phyloP scores from a whole-genome alignment of 805 yeast genomes.

The Saccharomycopsis schoenii region DNA sequence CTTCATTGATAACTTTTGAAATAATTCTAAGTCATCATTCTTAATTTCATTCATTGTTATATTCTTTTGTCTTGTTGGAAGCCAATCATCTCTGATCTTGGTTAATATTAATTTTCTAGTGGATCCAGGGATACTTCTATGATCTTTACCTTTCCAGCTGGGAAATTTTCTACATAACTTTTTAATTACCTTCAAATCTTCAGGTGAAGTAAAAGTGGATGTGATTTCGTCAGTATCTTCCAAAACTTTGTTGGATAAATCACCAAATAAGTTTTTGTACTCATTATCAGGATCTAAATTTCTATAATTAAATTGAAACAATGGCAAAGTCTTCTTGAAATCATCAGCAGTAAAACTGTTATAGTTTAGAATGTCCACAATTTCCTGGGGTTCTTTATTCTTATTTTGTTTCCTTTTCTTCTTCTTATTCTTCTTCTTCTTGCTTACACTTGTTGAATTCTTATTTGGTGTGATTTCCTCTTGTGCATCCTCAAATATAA shows the following conservation, averaged over 20 bases:
- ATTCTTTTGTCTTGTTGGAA: slow-evolving; percentile 58
- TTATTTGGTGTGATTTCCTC: slow-evolving; percentile 7
- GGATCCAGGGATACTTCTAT: slow-evolving; percentile 65
- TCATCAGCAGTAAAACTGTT: slow-evolving; percentile 37
- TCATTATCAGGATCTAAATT: slow-evolving; percentile 72
- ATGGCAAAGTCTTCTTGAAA: slow-evolving; percentile 30
- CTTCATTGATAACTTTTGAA: slow-evolving; percentile 31
- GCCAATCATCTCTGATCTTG: slow-evolving; percentile 70
- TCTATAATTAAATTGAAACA: slow-evolving; percentile 37
- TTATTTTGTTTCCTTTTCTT: slow-evolving; percentile 18
- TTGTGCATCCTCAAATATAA: slow-evolving; percentile 3
- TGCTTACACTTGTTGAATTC: slow-evolving; percentile 7
- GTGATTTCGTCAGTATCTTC: slow-evolving; percentile 73
- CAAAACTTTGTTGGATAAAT: slow-evolving; percentile 53
- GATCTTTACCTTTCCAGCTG: slow-evolving; percentile 82
- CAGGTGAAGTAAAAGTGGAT: slow-evolving; percentile 59
- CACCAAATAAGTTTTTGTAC: slow-evolving; percentile 60
- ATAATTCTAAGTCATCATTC: slow-evolving; percentile 27
- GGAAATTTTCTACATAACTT: slow-evolving; percentile 41
- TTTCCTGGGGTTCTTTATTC: slow-evolving; percentile 20
- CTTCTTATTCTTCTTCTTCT: slow-evolving; percentile 20
- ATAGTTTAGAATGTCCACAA: slow-evolving; percentile 16
- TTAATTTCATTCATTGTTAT: slow-evolving; percentile 43
- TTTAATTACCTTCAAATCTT: slow-evolving; percentile 53
- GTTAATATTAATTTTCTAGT: slow-evolving; percentile 57